Evolutionary conservation across 208 protist species (phyloP).

Genomic region (Wallacemonas sp.): DNA sequence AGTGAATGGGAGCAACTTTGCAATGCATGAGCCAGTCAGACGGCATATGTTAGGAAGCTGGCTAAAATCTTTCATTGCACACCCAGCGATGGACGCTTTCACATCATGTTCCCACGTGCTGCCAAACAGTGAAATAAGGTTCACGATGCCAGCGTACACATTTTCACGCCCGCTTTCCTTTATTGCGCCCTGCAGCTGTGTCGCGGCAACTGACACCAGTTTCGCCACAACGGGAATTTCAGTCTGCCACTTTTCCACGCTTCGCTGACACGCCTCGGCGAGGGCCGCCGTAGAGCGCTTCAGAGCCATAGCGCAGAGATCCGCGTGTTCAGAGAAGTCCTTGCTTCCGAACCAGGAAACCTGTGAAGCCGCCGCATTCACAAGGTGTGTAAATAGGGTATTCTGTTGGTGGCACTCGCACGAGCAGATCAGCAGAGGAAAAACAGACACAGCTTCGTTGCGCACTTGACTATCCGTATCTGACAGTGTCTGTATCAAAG

Average conservation of each 20-base stretch:
- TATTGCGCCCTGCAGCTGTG: background rate
- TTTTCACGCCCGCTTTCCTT: constrained; percentile 13
- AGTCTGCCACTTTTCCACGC: constrained; percentile 41
- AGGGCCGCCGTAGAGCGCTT: constrained; percentile 38
- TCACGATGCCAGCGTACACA: constrained; percentile 27
- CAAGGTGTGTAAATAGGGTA: constrained; percentile 25
- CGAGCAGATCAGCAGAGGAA: constrained; percentile 19
- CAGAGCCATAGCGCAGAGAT: constrained; percentile 45
- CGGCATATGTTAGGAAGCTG: constrained; percentile 1
- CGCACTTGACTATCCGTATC: constrained; percentile 32
- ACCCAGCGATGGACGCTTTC: background rate
- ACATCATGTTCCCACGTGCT: constrained; percentile 8
- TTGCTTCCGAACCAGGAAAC: constrained; percentile 14
- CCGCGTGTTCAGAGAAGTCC: constrained; percentile 27
- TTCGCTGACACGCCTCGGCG: constrained; percentile 29
- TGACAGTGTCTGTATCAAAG: constrained; percentile 25
- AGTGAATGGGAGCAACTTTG: constrained; percentile 11
- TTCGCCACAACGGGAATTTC: constrained; percentile 11
- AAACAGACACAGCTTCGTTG: constrained; percentile 27
- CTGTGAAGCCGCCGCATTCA: constrained; percentile 15
- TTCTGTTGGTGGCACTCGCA: constrained; percentile 29
- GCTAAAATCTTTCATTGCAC: constrained; percentile 18
- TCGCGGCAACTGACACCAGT: background rate
- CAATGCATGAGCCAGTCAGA: background rate
- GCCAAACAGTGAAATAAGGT: constrained; percentile 24